Evolutionary conservation across 768 basidiomycete species (phyloP).

Genomic region (Podaxis sp.): DNA sequence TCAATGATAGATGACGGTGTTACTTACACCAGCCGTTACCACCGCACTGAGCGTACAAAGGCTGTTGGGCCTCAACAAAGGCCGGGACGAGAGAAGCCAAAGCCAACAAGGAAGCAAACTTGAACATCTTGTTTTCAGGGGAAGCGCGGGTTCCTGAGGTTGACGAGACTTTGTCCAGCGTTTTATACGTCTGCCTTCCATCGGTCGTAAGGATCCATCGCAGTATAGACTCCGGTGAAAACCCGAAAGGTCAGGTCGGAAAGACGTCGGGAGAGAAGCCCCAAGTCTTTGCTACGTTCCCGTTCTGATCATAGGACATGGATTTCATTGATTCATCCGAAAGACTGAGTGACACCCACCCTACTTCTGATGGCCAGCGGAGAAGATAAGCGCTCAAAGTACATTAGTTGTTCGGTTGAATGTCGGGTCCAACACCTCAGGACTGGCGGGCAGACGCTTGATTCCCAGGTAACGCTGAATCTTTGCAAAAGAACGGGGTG

Average conservation of each 20-base stretch:
- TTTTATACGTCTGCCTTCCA: slow-evolving; percentile 22
- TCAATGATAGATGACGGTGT: slow-evolving; percentile 20
- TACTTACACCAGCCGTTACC: slow-evolving; percentile 51
- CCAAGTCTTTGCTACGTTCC: slow-evolving; percentile 9
- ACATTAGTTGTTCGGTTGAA: slow-evolving; percentile 8
- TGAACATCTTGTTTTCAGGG: slow-evolving; percentile 39
- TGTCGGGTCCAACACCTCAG: background rate
- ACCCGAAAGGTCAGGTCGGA: slow-evolving; percentile 29
- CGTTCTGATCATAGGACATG: slow-evolving; percentile 29
- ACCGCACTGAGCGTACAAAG: slow-evolving; percentile 54
- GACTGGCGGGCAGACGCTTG: background rate
- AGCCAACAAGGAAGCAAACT: slow-evolving; percentile 38
- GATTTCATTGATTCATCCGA: slow-evolving; percentile 29
- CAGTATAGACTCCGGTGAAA: slow-evolving; percentile 36
- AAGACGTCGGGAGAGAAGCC: slow-evolving; percentile 27
- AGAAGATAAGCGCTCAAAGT: background rate
- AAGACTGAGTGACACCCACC: slow-evolving; percentile 8
- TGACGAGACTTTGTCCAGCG: background rate
- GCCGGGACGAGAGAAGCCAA: slow-evolving; percentile 29
- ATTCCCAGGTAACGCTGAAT: background rate
- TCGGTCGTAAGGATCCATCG: slow-evolving; percentile 8
- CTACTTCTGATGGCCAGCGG: background rate
- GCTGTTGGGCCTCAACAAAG: slow-evolving; percentile 41
- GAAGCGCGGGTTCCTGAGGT: slow-evolving; percentile 17
- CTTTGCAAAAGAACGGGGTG: background rate